Evolutionary conservation across 352 stramenopile species (phyloP).

Genomic region (Labyrinthula sp.): DNA sequence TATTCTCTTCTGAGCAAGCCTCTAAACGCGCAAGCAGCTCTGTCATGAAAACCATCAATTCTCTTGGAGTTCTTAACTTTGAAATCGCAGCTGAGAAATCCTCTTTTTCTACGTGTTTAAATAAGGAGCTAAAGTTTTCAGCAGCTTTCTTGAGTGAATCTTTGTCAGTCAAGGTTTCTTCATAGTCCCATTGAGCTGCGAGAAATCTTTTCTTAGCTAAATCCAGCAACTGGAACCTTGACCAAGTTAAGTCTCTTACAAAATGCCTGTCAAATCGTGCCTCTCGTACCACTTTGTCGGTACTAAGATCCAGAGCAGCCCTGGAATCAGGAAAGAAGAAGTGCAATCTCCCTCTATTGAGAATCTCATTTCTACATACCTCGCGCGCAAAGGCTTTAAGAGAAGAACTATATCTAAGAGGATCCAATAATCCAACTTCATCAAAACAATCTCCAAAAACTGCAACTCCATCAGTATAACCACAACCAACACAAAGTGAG

Average conservation of each 20-base stretch:
- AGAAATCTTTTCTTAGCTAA: conserved; percentile 17
- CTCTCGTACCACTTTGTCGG: conserved; percentile 26
- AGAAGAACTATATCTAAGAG: conserved; percentile 12
- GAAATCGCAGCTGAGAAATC: conserved; percentile 27
- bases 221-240: conserved; percentile 27
- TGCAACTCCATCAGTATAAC: conserved; percentile 23
- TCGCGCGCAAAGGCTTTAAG: conserved; percentile 29
- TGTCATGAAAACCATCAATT: conserved; percentile 31
- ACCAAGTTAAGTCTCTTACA: conserved; percentile 29
- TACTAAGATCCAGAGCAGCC: conserved; percentile 21
- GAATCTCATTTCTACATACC: conserved; percentile 29
- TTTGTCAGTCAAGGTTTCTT: no score
- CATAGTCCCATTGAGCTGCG: conserved; percentile 4
- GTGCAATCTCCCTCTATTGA: conserved; percentile 26
- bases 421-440: conserved; percentile 28
- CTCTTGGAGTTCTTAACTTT: conserved; percentile 24
- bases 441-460: conserved; percentile 31
- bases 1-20: conserved; percentile 19
- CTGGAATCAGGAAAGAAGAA: conserved; percentile 28
- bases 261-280: conserved; percentile 29
- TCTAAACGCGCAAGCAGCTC: conserved; percentile 26
- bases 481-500: conserved; percentile 8
- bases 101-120: conserved; percentile 28
- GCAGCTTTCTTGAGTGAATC: neutral
- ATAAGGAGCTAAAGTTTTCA: conserved; percentile 15